Evolutionary conservation across 805 yeast species (phyloP), one percentile per base, ranked within the genome.

Genomic region (Wickerhamiella galacta): DNA sequence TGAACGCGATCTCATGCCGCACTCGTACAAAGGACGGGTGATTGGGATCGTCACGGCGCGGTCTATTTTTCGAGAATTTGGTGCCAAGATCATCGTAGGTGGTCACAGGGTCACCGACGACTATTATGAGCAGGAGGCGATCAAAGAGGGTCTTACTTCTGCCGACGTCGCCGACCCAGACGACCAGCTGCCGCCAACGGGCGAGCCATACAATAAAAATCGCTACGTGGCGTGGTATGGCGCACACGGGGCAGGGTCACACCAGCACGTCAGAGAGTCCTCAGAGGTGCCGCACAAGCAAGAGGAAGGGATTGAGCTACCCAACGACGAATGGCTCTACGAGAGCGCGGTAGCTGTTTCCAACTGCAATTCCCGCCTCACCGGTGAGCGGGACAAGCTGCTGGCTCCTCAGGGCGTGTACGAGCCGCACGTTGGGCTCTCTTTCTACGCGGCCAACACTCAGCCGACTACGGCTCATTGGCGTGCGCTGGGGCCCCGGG

Each of bases 11-110:
- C 61, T 81, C 26, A 68, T 90, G 43, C 95, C 96, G 2, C 77
- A 75, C 43, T 78, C 94, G 2, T 87, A 82, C 55, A 82, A 82
- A 56, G 90, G 93, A 30, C 68, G 96, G 44, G 68, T 82, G 1
- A 85, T 90, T 22, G 85, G 90, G 38, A 60, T 87, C 25, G 93
- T 90, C 4, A 75, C 95, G 4, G 95, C 98, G 0, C 68, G 92
- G 36, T 75, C 92, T 11, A 73, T 83, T 2, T 90, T 69, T 57
- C 67, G 83, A 42, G 96, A 85, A 56, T 87, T 90, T 61, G 98
- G 98, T 4, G 79, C 93, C 16, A 70, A 71, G 39, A 72, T 85
- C 32, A 62, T 90, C 24, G 66, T 70, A 15, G 77, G 80, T 33
- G 98, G 98, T 27, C 69, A 66, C 40, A 71, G 77, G 42, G 76